These are phyloP conservation scores for Ophiostoma himal-ulmi DNA, from an alignment of 2,329 filamentous ascomycete species.

Conservation along the genomic window DNA sequence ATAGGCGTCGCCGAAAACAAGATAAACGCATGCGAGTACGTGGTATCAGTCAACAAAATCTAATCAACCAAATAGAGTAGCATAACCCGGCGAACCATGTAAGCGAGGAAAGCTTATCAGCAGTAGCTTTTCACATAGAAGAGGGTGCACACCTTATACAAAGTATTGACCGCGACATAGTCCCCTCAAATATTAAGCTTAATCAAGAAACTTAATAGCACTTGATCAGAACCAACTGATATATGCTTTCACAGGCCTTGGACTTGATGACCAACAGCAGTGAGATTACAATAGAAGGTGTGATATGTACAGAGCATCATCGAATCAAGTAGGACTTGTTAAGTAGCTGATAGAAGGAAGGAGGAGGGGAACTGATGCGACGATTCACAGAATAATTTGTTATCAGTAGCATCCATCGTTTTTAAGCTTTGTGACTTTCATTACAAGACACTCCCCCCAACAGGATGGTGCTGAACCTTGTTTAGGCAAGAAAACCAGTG, in stretches of 20 bases:
- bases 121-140: neutral
- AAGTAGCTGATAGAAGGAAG: no score
- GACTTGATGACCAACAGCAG: neutral
- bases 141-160: neutral
- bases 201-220: neutral
- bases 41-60: neutral
- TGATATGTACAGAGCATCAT: no score
- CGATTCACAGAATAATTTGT: neutral
- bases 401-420: neutral
- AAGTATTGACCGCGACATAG: neutral
- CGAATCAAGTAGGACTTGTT: no score
- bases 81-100: neutral
- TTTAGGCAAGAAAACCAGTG: constrained; percentile 4
- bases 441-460: neutral
- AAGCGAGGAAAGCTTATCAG: constrained; percentile 1
- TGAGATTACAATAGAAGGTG: no score
- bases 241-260: neutral
- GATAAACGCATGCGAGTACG: neutral
- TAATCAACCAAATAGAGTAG: neutral
- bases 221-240: no score
- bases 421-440: neutral
- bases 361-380: neutral
- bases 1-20: neutral
- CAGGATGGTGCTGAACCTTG: neutral
- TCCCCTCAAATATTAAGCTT: neutral